These are phyloP conservation scores for Xerocomellus chrysenteron DNA, from an alignment of 768 basidiomycete genomes.

Conservation along the genomic window DNA sequence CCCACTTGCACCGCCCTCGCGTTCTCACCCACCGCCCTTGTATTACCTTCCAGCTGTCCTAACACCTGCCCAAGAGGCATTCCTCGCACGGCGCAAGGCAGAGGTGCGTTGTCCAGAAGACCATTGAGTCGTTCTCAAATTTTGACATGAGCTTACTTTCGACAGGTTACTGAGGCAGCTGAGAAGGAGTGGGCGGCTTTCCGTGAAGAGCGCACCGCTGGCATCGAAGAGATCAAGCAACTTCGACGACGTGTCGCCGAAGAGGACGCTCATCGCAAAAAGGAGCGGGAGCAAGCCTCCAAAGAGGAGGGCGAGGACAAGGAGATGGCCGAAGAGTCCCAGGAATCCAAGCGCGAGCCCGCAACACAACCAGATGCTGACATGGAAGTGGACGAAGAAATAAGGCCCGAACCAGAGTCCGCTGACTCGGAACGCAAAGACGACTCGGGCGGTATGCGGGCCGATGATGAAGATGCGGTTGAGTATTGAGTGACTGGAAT, in stretches of 20 bases:
- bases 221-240: slow-evolving; percentile 59
- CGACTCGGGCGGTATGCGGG: slow-evolving; percentile 52
- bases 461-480: slow-evolving; percentile 79
- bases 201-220: slow-evolving; percentile 53
- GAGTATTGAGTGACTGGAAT: slow-evolving; percentile 52
- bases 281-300: slow-evolving; percentile 38
- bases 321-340: slow-evolving; percentile 32
- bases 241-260: slow-evolving; percentile 66
- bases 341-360: slow-evolving; percentile 18
- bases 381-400: slow-evolving; percentile 38
- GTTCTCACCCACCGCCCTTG: slow-evolving; percentile 72
- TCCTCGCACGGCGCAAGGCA: slow-evolving; percentile 57
- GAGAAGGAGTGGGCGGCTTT: slow-evolving; percentile 72
- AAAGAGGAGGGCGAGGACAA: slow-evolving; percentile 35
- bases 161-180: slow-evolving; percentile 57
- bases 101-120: slow-evolving; percentile 44
- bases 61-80: slow-evolving; percentile 66
- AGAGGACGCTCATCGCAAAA: slow-evolving; percentile 53
- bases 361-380: slow-evolving; percentile 26
- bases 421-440: slow-evolving; percentile 51
- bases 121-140: neutral
- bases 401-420: slow-evolving; percentile 35
- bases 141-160: slow-evolving; percentile 2
- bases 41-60: slow-evolving; percentile 76
- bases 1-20: slow-evolving; percentile 48